Evolutionary conservation across 805 yeast species (phyloP), one percentile per base, ranked within the genome.

Genomic region (Candida yuanshanica): DNA sequence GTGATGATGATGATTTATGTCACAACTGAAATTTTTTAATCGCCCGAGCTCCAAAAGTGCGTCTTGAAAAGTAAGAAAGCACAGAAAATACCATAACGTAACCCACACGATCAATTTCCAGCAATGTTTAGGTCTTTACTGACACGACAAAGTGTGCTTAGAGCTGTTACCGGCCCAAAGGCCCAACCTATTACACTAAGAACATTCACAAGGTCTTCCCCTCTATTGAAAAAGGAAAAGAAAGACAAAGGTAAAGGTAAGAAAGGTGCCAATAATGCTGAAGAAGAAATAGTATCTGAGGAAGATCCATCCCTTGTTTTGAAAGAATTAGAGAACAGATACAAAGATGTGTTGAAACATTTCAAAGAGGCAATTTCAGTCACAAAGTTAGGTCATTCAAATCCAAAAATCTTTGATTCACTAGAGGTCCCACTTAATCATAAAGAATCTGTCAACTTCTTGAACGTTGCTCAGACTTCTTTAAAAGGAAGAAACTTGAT

Each of bases 401-500:
- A 80, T 51, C 81, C 90, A 2, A 67, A 66, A 23, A 72, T 82
- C 16, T 85, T 88, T 51, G 83, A 83, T 57, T 58, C 70, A 5
- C 60, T 89, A 44, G 59, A 59, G 32, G 72, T 91, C 14, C 64
- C 67, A 14, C 52, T 75, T 4, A 72, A 69, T 26, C 70, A 74
- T 33, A 68, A 73, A 12, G 67, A 71, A 38, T 59, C 65, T 7
- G 58, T 56, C 2, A 70, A 70, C 3, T 83, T 82, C 56, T 73
- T 77, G 3, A 69, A 79, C 23, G 63, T 87, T 22, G 95, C 95
- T 1, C 81, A 81, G 46, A 81, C 91, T 3, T 65, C 83, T 0
- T 50, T 77, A 39, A 82, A 82, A 50, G 93, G 91, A 7, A 68
- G 72, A 21, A 73, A 85, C 51, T 70, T 77, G 50, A 68, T 87